phyloP scores from a whole-genome alignment of 2,329 filamentous ascomycete genomes.

The Fusarium pseudocircinatum region DNA sequence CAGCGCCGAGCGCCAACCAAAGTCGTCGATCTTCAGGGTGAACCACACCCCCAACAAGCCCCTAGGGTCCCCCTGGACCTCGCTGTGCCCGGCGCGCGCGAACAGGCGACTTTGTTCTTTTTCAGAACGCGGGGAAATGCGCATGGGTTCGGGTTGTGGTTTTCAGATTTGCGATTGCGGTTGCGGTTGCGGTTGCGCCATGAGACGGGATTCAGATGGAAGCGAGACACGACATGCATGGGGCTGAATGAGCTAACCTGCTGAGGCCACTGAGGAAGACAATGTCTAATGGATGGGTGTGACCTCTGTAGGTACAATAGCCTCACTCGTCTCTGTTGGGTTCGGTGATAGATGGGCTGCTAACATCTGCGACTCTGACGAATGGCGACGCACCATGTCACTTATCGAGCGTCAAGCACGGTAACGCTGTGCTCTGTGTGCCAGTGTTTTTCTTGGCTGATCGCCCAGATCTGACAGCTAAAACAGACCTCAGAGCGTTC shows the following conservation, averaged over 20 bases:
- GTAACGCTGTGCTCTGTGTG: slow-evolving; percentile 1
- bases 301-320: not conserved
- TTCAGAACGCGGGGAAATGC: slow-evolving; percentile 35
- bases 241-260: not conserved
- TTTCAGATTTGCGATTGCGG: not conserved
- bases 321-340: slow-evolving; percentile 16
- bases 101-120: slow-evolving; percentile 25
- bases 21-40: slow-evolving; percentile 32
- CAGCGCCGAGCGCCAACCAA: slow-evolving; percentile 30
- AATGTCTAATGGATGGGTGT: slow-evolving; percentile 4
- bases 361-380: slow-evolving; percentile 24
- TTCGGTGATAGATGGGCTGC: slow-evolving; percentile 13
- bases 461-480: not conserved
- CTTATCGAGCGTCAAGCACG: slow-evolving; percentile 31
- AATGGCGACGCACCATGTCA: slow-evolving; percentile 39
- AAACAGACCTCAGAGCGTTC: not conserved
- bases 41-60: slow-evolving; percentile 25
- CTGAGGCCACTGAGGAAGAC: slow-evolving; percentile 13
- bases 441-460: slow-evolving; percentile 1
- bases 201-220: slow-evolving; percentile 22
- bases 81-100: slow-evolving; percentile 23
- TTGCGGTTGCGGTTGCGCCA: slow-evolving; percentile 18
- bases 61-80: slow-evolving; percentile 21
- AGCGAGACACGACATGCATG: slow-evolving; percentile 24
- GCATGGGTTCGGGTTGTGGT: slow-evolving; percentile 30